Base-by-base conservation (phyloP, 1,284 basidiomycete species). In the Pholiota adiposa region DNA sequence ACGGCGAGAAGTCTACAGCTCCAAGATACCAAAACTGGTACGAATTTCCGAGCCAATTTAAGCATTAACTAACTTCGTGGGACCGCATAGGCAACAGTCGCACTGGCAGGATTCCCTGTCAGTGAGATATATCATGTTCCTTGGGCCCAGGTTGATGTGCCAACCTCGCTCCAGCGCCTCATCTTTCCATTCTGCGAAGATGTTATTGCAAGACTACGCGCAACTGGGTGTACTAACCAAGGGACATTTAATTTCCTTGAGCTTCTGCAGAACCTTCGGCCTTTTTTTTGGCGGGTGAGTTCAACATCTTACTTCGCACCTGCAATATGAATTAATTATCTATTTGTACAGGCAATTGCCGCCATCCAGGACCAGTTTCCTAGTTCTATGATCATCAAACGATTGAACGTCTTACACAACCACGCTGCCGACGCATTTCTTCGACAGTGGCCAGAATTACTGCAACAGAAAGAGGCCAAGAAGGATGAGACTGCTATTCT, bases 231-330 rank as follows among this genome's bases (percentile, higher is more conserved):
- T 36, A 51, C 33, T 21, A 61, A 61, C 27, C 56, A 58, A 41
- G 60, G 60, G 16, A 58, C 49, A 21, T 43, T 61, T 40, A 61
- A 61, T 58, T 61, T 61, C 34, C 36, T 61, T 9, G 44, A 58
- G 43, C 51, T 61, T 18, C 34, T 61, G 6, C 56, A 58, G 31
- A 19, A 7, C 6, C 60, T 61, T 54, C 60, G 56, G 36, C 60
- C 55, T 19, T 61, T 58, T 25, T 61, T 61, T 48, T 61, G 56
- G 60, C 29, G 56, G 19, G 60, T 61, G 36, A 41, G 50, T 58
- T 19, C n/a, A n/a, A 34, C 19, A 11, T 25, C n/a, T 48, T 34
- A 29, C 16, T 18, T n/a, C n/a, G n/a, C n/a, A n/a, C n/a, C n/a
- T n/a, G n/a, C n/a, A n/a, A n/a, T n/a, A n/a, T n/a, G n/a, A n/a